These are phyloP conservation scores for Hypholoma sublateritium DNA, from an alignment of 768 basidiomycete genomes.

Conservation along the genomic window DNA sequence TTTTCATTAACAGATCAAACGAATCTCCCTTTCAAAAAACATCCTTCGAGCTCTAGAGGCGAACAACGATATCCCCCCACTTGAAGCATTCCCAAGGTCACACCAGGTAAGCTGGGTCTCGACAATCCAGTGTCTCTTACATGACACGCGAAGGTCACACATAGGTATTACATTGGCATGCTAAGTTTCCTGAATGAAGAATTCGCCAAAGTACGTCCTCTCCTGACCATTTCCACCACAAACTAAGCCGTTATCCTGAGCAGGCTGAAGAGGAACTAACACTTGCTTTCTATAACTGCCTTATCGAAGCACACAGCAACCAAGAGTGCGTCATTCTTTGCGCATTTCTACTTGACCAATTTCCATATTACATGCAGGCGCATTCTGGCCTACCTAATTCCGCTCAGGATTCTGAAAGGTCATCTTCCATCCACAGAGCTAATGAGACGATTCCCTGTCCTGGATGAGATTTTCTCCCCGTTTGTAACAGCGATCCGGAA, in stretches of 20 bases:
- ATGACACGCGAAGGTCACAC: slow-evolving; percentile 69
- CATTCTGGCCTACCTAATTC: slow-evolving; percentile 88
- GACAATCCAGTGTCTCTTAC: slow-evolving; percentile 6
- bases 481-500: slow-evolving; percentile 77
- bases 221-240: neutral
- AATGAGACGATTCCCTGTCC: slow-evolving; percentile 67
- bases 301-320: slow-evolving; percentile 66
- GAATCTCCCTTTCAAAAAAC: slow-evolving; percentile 89
- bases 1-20: slow-evolving; percentile 62
- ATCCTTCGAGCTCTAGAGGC: slow-evolving; percentile 87
- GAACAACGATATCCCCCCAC: slow-evolving; percentile 79
- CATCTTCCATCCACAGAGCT: slow-evolving; percentile 78
- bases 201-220: slow-evolving; percentile 65
- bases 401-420: slow-evolving; percentile 84
- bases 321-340: slow-evolving; percentile 63
- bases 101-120: slow-evolving; percentile 66
- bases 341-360: neutral
- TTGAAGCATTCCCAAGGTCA: slow-evolving; percentile 74
- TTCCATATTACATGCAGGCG: slow-evolving; percentile 51
- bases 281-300: slow-evolving; percentile 85
- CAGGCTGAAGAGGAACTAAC: slow-evolving; percentile 87
- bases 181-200: slow-evolving; percentile 92
- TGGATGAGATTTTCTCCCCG: slow-evolving; percentile 73
- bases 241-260: neutral
- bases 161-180: slow-evolving; percentile 93